Evolutionary conservation across 73 alveolate species (phyloP), one percentile per base, ranked within the genome.

Genomic region (Paramecium biaurelia): DNA sequence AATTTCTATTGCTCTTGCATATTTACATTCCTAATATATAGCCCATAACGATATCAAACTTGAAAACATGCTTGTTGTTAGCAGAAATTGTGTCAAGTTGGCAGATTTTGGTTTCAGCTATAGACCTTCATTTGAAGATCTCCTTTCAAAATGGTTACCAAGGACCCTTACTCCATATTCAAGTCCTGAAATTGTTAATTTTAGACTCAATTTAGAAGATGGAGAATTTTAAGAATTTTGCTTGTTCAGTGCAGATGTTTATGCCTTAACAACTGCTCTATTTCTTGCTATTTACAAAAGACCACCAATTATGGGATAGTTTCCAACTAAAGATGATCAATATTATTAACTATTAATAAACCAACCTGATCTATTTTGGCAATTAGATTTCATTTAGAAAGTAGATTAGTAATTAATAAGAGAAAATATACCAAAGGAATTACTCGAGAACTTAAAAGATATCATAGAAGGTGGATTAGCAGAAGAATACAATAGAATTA

Each of bases 1-100:
- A 42, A 79, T 79, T 38, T 32, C 63, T 37, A 24, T 41, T 30
- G 90, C 90, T 4, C 41, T 79, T 57, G 70, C 43, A 42, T 79
- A 79, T 23, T 24, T 79, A 23, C 74, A 79, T 24, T 79, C 42
- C 1, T 43, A 79, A 20, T 9, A 47, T 63, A 43, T 43, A 43
- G 90, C 90, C 12, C 90, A 79, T n/a, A 79, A 79, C 37, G 90
- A 79, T 45, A 79, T 79, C 18, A 79, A 79, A 18, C 47, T 79
- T n/a, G 90, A 79, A 45, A 79, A 79, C 20, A 79, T 79, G 43
- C 28, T 79, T 15, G 76, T 79, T 5, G 9, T 47, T 23, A 79
- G 7, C 10, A 38, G 90, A 26, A 24, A 41, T 23, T 58, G 47
- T 43, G 42, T 26, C 37, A 79, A 79, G 47, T 20, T 79, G 32